Conservation (phyloP, 1,284 basidiomycete species). For the Cutaneotrichosporon mucoides region DNA sequence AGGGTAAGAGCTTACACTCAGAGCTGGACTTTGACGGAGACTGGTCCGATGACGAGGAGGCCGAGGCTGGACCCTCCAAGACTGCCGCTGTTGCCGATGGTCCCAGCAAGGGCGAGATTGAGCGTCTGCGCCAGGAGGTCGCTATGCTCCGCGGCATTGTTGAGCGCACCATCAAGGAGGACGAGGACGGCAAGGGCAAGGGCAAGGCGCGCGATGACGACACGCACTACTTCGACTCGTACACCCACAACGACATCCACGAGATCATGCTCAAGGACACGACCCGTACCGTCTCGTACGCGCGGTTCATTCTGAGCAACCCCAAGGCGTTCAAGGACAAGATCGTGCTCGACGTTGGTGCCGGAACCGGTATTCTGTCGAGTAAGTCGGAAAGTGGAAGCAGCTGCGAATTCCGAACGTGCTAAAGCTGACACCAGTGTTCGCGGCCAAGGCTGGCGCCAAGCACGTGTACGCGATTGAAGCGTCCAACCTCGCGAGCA, state of each 20-base stretch:
- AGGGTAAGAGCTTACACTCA: conserved; percentile 29
- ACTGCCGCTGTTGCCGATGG: conserved; percentile 50
- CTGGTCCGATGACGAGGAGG: conserved; percentile 62
- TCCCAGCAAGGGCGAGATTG: conserved; percentile 24
- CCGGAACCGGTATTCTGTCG: conserved; percentile 88
- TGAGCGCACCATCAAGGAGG: conserved; percentile 29
- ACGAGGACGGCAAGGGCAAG: conserved; percentile 32
- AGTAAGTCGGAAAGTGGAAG: conserved; percentile 27
- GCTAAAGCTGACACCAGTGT: conserved; percentile 52
- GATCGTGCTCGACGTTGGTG: conserved; percentile 90
- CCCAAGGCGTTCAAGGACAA: conserved; percentile 77
- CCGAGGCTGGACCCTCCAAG: neutral
- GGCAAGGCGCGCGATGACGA: conserved; percentile 67
- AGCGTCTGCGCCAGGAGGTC: conserved; percentile 30
- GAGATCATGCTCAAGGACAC: conserved; percentile 69
- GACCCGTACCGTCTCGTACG: conserved; percentile 89
- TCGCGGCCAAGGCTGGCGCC: conserved; percentile 87
- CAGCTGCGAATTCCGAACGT: neutral
- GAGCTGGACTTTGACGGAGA: conserved; percentile 60
- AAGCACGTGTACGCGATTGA: conserved; percentile 92
- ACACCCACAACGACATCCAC: conserved; percentile 71
- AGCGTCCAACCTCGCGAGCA: conserved; percentile 78
- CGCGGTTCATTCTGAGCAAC: conserved; percentile 83
- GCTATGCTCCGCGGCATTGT: conserved; percentile 32
- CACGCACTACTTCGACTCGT: conserved; percentile 89